Conservation (phyloP, 164 flowering plant genomes). For the Tetrastigma voinierianum region DNA sequence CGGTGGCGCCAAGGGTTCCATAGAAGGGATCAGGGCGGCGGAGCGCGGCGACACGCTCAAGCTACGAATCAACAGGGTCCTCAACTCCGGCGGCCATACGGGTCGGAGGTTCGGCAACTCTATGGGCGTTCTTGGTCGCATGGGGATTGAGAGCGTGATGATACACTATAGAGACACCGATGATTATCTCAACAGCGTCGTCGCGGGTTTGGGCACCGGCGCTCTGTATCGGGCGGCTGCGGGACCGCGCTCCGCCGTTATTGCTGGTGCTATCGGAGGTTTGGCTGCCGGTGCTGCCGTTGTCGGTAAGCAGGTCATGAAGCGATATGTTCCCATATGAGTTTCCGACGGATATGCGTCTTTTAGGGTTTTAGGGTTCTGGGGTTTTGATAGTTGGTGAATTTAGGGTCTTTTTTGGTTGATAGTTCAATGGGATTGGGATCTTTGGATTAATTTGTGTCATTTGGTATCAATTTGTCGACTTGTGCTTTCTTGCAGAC, state of each 20-base stretch:
- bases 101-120: constrained; percentile 50
- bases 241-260: constrained; percentile 68
- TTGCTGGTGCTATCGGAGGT: constrained; percentile 80
- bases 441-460: no score
- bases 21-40: constrained; percentile 42
- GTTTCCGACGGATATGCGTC: no score
- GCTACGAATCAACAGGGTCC: constrained; percentile 47
- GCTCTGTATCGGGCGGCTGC: constrained; percentile 65
- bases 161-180: constrained; percentile 45
- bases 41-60: constrained; percentile 55
- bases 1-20: constrained; percentile 46
- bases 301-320: constrained; percentile 61
- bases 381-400: no score
- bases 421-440: no score
- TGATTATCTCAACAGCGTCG: constrained; percentile 52
- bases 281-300: constrained; percentile 52
- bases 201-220: constrained; percentile 87
- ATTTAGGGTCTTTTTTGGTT: no score
- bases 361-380: no score
- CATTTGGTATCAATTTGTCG: no score
- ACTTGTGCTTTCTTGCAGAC: no score
- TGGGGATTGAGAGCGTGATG: constrained; percentile 65
- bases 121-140: constrained; percentile 53
- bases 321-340: constrained; percentile 65
- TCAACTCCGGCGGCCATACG: constrained; percentile 45